Evolutionary conservation across 306 rosid species (phyloP), one percentile per base, ranked within the genome.

Genomic region (Gynostemma pentaphyllum): DNA sequence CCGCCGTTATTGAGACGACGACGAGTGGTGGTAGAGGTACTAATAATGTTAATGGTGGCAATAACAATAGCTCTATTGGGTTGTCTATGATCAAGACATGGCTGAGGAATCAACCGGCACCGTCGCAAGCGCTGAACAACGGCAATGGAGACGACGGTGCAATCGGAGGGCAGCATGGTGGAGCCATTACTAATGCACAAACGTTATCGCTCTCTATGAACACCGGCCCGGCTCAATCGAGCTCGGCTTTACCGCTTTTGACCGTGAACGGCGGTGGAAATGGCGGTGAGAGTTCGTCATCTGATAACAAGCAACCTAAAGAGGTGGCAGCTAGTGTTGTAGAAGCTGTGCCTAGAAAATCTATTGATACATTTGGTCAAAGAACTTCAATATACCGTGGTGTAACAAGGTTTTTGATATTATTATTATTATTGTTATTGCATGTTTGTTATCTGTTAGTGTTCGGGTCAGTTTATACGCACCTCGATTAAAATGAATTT

Each of bases 361-460:
- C 94, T 72, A 72, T 82, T 61, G 97, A 90, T 44, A 90, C 97
- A 0, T 90, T 90, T 50, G 97, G 97, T 29, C 97, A 90, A 51
- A 85, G 97, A 47, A 90, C 97, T 69, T 90, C 97, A 40, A 90
- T 90, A 10, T 90, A 90, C 82, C 97, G 97, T 44, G 97, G 97
- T 69, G 97, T 90, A 30, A 90, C 97, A 28, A 87, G 97, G 97
- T 88, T 19, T 34, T 21, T 47, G n/a, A 45, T 6, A 16, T 45
- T 26, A 5, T n/a, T 18, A 7, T 18, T 22, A 22, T 49, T 50
- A 24, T 12, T 21, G 19, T 63, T 37, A 36, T 37, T 18, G 27
- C 22, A 34, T 37, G 16, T 53, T 67, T 14, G n/a, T 27, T 75
- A n/a, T 55, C 21, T n/a, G n/a, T n/a, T n/a, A n/a, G n/a, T n/a